phyloP scores from a whole-genome alignment of 176 grass and related monocot genomes.

The Carex myosuroides region DNA sequence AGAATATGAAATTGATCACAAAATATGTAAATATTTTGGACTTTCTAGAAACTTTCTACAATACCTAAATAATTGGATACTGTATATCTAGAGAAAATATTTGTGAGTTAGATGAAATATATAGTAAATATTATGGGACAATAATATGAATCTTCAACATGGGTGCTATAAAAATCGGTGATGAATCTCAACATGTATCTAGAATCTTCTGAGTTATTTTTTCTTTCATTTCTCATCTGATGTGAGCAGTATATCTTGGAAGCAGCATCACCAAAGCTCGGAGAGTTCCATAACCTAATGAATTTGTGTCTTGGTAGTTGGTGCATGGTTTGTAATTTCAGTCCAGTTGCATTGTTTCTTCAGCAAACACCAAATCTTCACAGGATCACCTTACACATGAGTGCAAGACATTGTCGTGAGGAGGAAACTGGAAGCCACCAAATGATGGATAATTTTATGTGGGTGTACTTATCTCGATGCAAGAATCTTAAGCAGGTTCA shows the following conservation, averaged over 20 bases:
- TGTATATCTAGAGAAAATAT: too few relatives aligned
- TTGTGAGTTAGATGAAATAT: too few relatives aligned
- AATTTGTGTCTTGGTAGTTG: neutral
- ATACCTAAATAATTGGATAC: too few relatives aligned
- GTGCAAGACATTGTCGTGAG: neutral
- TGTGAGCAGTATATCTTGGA: neutral
- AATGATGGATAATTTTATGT: neutral
- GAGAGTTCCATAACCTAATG: neutral
- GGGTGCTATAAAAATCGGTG: too few relatives aligned
- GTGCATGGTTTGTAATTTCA: neutral
- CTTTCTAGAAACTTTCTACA: too few relatives aligned
- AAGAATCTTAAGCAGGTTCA: slow-evolving; percentile 20
- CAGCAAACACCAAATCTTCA: neutral
- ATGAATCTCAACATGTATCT: neutral
- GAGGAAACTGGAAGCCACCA: neutral
- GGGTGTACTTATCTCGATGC: too few relatives aligned
- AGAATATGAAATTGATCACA: too few relatives aligned
- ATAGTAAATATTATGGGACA: too few relatives aligned
- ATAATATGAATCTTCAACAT: too few relatives aligned
- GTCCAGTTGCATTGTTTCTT: neutral
- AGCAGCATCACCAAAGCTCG: neutral
- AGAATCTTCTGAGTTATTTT: too few relatives aligned
- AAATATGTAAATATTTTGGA: too few relatives aligned
- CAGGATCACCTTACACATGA: neutral
- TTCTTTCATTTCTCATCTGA: too few relatives aligned